phyloP scores from a whole-genome alignment of 257 asterid genomes.

The Fraxinus cuspidata region DNA sequence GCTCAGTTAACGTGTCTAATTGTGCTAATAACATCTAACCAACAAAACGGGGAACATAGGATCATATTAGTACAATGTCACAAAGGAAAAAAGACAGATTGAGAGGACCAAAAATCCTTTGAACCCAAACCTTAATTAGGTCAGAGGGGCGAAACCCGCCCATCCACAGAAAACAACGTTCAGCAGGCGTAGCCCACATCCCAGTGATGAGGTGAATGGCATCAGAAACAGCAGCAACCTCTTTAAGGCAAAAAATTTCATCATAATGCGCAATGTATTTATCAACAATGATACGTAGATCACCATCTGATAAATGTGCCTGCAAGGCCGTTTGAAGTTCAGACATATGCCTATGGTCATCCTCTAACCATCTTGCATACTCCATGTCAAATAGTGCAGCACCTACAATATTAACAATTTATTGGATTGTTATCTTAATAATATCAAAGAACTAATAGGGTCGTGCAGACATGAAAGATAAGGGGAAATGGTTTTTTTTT shows the following conservation, averaged over 20 bases:
- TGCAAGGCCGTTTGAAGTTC: slow-evolving; percentile 82
- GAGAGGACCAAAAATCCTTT: no score
- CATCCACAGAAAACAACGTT: slow-evolving; percentile 94
- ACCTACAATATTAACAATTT: slow-evolving; percentile 40
- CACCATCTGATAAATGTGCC: slow-evolving; percentile 69
- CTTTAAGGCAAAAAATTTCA: slow-evolving; percentile 70
- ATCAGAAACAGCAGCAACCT: slow-evolving; percentile 78
- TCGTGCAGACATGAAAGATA: no score
- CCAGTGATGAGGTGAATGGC: slow-evolving; percentile 86
- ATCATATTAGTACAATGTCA: neutral
- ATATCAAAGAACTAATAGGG: no score
- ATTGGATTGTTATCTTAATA: neutral
- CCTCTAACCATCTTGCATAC: slow-evolving; percentile 89
- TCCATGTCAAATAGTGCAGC: slow-evolving; percentile 94
- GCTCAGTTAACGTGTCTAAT: slow-evolving; percentile 86
- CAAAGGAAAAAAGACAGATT: neutral
- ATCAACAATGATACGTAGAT: slow-evolving; percentile 69
- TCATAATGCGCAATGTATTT: slow-evolving; percentile 81
- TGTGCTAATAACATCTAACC: slow-evolving; percentile 72
- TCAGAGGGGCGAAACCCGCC: slow-evolving; percentile 95
- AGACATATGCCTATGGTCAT: slow-evolving; percentile 74
- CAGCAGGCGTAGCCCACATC: slow-evolving; percentile 86
- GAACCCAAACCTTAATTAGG: slow-evolving; percentile 63
- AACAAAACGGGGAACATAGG: neutral
- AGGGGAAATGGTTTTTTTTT: no score